Percentiles rank a stretch among this genome's conserved stretches.
phyloP scores from a whole-genome alignment of 805 yeast species.

The Starmera dryadoides region DNA sequence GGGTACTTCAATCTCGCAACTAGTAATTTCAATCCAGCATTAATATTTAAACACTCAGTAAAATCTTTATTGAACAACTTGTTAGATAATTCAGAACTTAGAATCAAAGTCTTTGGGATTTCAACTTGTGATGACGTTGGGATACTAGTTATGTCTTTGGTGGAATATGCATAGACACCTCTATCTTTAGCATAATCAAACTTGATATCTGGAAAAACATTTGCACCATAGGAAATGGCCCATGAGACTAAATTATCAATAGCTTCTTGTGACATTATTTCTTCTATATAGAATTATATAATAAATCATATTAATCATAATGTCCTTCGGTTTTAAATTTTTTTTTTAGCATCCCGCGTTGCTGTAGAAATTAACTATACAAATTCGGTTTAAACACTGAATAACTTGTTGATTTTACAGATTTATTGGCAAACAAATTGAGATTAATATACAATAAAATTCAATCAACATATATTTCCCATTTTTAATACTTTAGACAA shows the following conservation, averaged over 20 bases:
- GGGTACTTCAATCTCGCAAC: conserved; percentile 35
- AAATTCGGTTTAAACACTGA: too few relatives aligned
- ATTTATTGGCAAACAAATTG: too few relatives aligned
- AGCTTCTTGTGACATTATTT: background rate
- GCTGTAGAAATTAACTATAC: too few relatives aligned
- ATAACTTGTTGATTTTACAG: too few relatives aligned
- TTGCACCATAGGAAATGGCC: conserved; percentile 32
- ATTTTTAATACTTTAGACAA: too few relatives aligned
- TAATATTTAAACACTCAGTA: conserved; percentile 14
- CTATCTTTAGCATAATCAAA: conserved; percentile 24
- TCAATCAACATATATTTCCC: too few relatives aligned
- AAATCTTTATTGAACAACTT: conserved; percentile 14
- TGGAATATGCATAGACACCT: conserved; percentile 29
- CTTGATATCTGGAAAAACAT: conserved; percentile 23
- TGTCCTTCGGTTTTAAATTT: too few relatives aligned
- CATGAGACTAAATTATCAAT: conserved; percentile 16
- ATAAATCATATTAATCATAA: too few relatives aligned
- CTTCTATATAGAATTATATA: too few relatives aligned
- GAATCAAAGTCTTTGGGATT: conserved; percentile 24
- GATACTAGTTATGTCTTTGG: conserved; percentile 11
- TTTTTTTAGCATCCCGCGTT: too few relatives aligned
- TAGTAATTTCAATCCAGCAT: conserved; percentile 29
- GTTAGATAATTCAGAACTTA: conserved; percentile 19
- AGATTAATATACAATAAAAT: too few relatives aligned
- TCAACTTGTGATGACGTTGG: conserved; percentile 16